Conservation (phyloP, 192 early-diverging fungal genomes). For the Mortierella alpina region DNA sequence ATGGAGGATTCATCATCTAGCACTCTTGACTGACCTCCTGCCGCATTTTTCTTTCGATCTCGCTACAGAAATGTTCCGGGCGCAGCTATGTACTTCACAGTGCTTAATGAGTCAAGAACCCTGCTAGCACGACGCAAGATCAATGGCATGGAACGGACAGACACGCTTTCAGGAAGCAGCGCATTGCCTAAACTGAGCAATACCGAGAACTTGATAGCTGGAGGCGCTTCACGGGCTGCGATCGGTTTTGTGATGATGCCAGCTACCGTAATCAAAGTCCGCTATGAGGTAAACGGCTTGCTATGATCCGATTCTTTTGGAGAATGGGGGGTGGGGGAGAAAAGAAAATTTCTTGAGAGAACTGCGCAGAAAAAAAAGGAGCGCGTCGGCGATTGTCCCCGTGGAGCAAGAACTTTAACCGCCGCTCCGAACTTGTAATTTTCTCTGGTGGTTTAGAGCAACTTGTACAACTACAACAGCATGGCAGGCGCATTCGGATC, state of each 20-base stretch:
- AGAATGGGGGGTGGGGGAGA: not conserved
- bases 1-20: no score
- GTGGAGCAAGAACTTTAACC: no score
- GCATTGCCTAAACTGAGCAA: slow-evolving; percentile 62
- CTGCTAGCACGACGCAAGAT: slow-evolving; percentile 57
- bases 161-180: slow-evolving; percentile 6
- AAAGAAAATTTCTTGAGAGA: not conserved
- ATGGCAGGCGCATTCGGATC: slow-evolving; percentile 71
- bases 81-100: slow-evolving; percentile 77
- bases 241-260: slow-evolving; percentile 94
- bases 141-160: slow-evolving; percentile 27
- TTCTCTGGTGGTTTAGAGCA: slow-evolving; percentile 66
- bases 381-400: no score
- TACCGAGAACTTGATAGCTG: slow-evolving; percentile 76
- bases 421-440: no score
- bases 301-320: not conserved
- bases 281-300: slow-evolving; percentile 75
- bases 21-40: no score
- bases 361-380: not conserved
- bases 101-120: slow-evolving; percentile 70
- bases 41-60: not conserved
- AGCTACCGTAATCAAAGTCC: slow-evolving; percentile 91
- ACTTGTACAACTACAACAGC: slow-evolving; percentile 83
- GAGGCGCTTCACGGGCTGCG: slow-evolving; percentile 73
- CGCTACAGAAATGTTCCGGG: slow-evolving; percentile 72